Base-by-base conservation (phyloP, 495 filamentous ascomycete species). In the Jackrogersella multiformis region DNA sequence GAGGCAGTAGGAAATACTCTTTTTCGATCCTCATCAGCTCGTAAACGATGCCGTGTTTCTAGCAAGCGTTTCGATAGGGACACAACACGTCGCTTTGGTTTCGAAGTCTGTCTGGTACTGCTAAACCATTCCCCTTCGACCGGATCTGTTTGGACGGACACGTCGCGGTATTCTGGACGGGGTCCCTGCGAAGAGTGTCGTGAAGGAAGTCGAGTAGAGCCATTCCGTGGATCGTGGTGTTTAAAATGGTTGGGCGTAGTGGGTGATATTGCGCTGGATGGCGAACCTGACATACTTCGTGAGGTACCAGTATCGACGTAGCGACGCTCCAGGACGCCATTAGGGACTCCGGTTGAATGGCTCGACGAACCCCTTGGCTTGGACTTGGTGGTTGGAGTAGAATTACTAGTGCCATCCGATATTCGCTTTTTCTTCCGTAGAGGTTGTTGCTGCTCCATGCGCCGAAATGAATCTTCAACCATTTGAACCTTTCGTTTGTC, bases 401-500 rank as follows among this genome's bases (percentile, higher is more conserved):
- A 59, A 49, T 56, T 76, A 18, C 61, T 75, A 12, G 86, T 83
- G 4, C 86, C 87, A 61, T 85, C 87, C 4, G 86, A 88, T 10
- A 78, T 76, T 42, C 88, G 79, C 70, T 90, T 89, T 75, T 85
- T 84, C 77, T 88, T 87, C 58, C 85, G 84, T 8, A 75, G 72
- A 7, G 82, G 84, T 64, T 84, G 81, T 41, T 89, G 82, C 64
- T 87, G 84, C 52, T 90, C 88, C 77, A 89, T 82, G 56, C 87
- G 82, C 58, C 85, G 81, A 63, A 91, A 90, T 0, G 85, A 86
- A 72, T 92, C 90, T 73, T 97, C 93, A 13, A 92, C 84, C 75
- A 90, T 90, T 16, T 90, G 89, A 23, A 97, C 86, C 73, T 97
- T 97, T 38, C 92, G 86, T 75, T 91, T 91, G 68, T 97, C 94